Base-by-base conservation (phyloP, 345 rosid species). In the Salix exigua region DNA sequence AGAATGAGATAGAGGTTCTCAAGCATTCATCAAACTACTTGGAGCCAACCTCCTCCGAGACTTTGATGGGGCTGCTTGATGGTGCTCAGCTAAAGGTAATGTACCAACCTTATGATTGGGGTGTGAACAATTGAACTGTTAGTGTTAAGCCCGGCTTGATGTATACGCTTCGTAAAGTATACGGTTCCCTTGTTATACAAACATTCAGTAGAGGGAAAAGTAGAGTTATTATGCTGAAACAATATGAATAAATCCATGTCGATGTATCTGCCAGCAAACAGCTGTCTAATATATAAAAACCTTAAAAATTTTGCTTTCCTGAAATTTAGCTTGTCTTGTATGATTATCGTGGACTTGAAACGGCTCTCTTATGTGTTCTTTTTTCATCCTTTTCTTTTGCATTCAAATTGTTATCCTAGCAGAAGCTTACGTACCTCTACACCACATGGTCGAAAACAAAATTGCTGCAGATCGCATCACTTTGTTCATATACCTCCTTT, bases 71-170 rank as follows among this genome's bases (percentile, higher is more conserved):
- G 87, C 79, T 87, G 82, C 85, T 94, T 30, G 89, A 89, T 33
- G 73, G 76, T 77, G 78, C 81, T 80, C 91, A 88, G 82, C 77
- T 92, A 85, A 88, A 88, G 91, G 88, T 92, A 82, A 79, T 79
- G 12, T 92, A 92, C 77, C 98, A 91, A 78, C 83, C 83, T 40
- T 94, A 89, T 73, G 92, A 91, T 31, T 94, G 98, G 97, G 87
- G 92, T 23, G 77, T 88, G 82, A 94, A 94, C 77, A 85, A 81
- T 82, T 92, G 82, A 94, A 94, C 78, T 86, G 79, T 82, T 91
- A 88, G 81, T 51, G 44, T 46, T 80, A 31, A 58, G 74, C 38
- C 51, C 18, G 28, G n/a, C 74, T 50, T 65, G 75, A 44, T 60
- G 42, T 58, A 25, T 31, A 62, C 50, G 37, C 62, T 66, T 33